A percentile compares a stretch with the other conserved stretches of the same genome.
Evolutionary conservation across 2,329 filamentous ascomycete genomes (phyloP).

Genomic region (Ophiostoma australiae): DNA sequence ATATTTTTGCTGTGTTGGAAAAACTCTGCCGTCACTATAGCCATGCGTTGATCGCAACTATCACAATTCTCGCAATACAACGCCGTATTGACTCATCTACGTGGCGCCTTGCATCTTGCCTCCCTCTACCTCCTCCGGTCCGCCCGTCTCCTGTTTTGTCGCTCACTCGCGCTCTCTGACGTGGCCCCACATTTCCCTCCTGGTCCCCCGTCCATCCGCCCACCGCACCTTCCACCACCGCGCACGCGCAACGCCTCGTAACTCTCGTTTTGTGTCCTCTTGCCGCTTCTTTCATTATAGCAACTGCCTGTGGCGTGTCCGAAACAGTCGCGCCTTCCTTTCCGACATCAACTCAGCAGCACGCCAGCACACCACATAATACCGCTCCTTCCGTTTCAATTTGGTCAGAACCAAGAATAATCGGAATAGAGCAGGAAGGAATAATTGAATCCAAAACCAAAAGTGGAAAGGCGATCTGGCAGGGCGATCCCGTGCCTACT

Average conservation of each 20-base stretch:
- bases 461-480: slow-evolving; percentile 8
- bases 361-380: too few species aligned
- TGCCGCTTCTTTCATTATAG: background rate
- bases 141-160: slow-evolving; percentile 13
- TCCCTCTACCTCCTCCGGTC: background rate
- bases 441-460: background rate
- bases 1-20: too few species aligned
- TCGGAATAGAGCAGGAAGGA: background rate
- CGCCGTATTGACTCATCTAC: background rate
- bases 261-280: background rate
- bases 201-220: slow-evolving; percentile 28
- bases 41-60: too few species aligned
- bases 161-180: slow-evolving; percentile 18
- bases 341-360: too few species aligned
- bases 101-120: slow-evolving; percentile 22
- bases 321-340: background rate
- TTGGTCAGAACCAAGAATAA: background rate
- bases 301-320: slow-evolving; percentile 7
- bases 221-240: slow-evolving; percentile 26
- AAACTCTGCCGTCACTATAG: background rate
- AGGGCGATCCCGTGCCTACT: background rate
- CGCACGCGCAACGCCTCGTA: slow-evolving; percentile 19
- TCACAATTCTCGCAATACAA: too few species aligned
- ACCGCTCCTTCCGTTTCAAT: slow-evolving; percentile 10
- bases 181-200: slow-evolving; percentile 21